Base-by-base conservation (phyloP, 148 eudicot genomes). In the Agrostemma githago region DNA sequence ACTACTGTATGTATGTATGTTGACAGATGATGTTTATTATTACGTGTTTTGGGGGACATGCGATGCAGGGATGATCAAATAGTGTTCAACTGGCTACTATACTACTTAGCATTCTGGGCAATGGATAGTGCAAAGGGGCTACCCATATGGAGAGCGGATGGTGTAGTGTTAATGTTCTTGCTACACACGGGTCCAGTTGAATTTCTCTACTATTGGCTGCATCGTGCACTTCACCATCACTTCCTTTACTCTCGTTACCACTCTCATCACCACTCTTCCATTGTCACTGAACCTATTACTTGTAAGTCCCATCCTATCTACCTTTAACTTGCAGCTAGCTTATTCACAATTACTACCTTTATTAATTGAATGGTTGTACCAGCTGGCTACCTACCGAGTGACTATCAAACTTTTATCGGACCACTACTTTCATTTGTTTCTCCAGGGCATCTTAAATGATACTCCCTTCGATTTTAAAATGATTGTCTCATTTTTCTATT, bases 1-100 rank as follows among this genome's bases (percentile, higher is more conserved):
- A 62, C 14, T 37, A 12, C 4, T 34, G 4, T 42, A 9, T 44
- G 0, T 15, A 10, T 69, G 6, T 38, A 8, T 10, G 54, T 12
- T 48, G 11, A 48, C 11, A 48, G n/a, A n/a, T n/a, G n/a, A n/a
- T n/a, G n/a, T n/a, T n/a, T n/a, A n/a, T n/a, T n/a, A n/a, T n/a
- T n/a, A n/a, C n/a, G 39, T 65, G 14, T 17, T 17, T 39, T 66
- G 6, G 61, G 57, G 48, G 34, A 1, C 34, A 26, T 26, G 34
- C 34, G 34, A 26, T 26, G 34, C 74, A 91, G 96, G 96, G 96
- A 91, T 83, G 96, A 91, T 65, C 89, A 91, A 16, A 89, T 91
- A 21, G 9, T 91, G 62, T 63, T 91, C 0, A 78, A 72, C 54
- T 88, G 88, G 66, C 53, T 86, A 12, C 6, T 87, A 54, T 67